Percentiles rank a stretch among this genome's conserved stretches.
Conservation (phyloP, 2,329 filamentous ascomycete genomes). For the Plenodomus tracheiphilus region DNA sequence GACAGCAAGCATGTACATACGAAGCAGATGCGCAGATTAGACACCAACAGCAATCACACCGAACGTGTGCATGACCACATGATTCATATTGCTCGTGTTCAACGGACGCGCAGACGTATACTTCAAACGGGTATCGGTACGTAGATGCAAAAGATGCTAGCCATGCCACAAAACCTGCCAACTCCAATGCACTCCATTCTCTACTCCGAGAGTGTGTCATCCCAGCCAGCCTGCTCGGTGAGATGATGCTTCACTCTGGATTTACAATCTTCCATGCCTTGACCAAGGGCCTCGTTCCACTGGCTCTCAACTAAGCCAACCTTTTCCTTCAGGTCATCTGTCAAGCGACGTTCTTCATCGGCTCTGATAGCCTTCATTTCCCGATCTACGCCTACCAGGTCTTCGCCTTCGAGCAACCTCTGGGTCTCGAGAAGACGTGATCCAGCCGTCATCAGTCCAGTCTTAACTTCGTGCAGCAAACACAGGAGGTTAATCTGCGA, state of each 20-base stretch:
- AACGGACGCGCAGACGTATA: slow-evolving; percentile 10
- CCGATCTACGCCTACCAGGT: slow-evolving; percentile 44
- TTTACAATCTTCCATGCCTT: slow-evolving; percentile 72
- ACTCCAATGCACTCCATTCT: not conserved
- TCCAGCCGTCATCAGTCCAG: slow-evolving; percentile 71
- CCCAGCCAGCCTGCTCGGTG: slow-evolving; percentile 81
- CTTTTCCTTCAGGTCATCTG: slow-evolving; percentile 89
- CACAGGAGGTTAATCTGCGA: slow-evolving; percentile 89
- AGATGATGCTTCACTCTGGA: slow-evolving; percentile 74
- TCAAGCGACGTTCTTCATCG: slow-evolving; percentile 72
- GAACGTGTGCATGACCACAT: slow-evolving; percentile 4
- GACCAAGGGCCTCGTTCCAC: slow-evolving; percentile 86
- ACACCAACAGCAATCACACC: slow-evolving; percentile 3
- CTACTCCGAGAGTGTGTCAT: slow-evolving; percentile 61
- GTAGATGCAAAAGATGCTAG: slow-evolving; percentile 26
- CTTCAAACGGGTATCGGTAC: slow-evolving; percentile 43
- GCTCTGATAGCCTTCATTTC: slow-evolving; percentile 62
- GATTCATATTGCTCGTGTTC: slow-evolving; percentile 4
- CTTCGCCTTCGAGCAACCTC: slow-evolving; percentile 48
- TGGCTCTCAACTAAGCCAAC: slow-evolving; percentile 88
- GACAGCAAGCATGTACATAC: too few relatives aligned
- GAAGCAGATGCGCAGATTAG: too few relatives aligned
- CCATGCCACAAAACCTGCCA: slow-evolving; percentile 10
- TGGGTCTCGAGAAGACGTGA: slow-evolving; percentile 70
- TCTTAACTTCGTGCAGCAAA: slow-evolving; percentile 86